Evolutionary conservation across 1,139 yeast genomes (phyloP).

Genomic region (Yamadazyma oceani): DNA sequence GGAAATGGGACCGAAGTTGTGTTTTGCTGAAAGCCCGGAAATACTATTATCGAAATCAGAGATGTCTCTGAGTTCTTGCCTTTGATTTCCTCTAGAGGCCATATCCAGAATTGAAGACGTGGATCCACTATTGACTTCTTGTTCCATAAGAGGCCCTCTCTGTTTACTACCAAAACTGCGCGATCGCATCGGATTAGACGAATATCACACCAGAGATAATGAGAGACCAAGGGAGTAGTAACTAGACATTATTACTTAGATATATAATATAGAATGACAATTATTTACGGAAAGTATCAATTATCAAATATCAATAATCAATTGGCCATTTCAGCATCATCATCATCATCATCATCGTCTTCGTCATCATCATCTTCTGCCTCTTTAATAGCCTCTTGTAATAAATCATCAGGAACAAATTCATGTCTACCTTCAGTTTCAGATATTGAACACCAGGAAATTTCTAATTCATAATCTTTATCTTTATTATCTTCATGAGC

Average conservation of each 20-base stretch:
- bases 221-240: too few relatives aligned
- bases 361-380: constrained; percentile 86
- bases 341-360: constrained; percentile 57
- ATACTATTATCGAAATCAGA: constrained; percentile 1
- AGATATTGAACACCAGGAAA: constrained; percentile 74
- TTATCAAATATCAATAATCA: too few relatives aligned
- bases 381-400: constrained; percentile 76
- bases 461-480: constrained; percentile 92
- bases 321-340: constrained; percentile 21
- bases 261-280: too few relatives aligned
- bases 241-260: too few relatives aligned
- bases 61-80: constrained; percentile 1
- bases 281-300: too few relatives aligned
- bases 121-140: too few relatives aligned
- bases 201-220: too few relatives aligned
- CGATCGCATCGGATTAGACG: not conserved
- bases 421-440: constrained; percentile 84
- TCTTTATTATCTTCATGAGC: constrained; percentile 99
- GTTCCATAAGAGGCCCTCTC: too few relatives aligned
- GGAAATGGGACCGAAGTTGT: too few relatives aligned
- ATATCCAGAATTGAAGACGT: not conserved
- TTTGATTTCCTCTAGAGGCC: not conserved
- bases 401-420: constrained; percentile 72
- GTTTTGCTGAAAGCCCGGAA: not conserved
- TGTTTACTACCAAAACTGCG: not conserved